phyloP scores from a whole-genome alignment of 768 basidiomycete genomes.

The Trametes cingulata region DNA sequence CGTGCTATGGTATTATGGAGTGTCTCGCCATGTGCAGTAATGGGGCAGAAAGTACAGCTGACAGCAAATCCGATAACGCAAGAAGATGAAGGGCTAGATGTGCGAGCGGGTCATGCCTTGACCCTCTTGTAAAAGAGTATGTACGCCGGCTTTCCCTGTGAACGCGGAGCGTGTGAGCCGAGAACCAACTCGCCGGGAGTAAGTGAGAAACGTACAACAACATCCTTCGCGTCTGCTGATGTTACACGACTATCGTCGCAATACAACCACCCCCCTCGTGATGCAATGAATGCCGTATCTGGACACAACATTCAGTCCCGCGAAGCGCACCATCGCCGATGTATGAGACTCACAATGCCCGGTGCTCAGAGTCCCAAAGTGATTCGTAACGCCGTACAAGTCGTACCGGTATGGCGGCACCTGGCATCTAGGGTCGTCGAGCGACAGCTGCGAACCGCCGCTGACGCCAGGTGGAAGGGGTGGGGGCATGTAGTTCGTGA shows the following conservation, averaged over 20 bases:
- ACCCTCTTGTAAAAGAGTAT: constrained; percentile 63
- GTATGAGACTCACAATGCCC: constrained; percentile 85
- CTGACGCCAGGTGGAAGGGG: constrained; percentile 67
- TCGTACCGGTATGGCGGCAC: constrained; percentile 92
- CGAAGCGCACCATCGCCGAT: not conserved
- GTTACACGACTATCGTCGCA: constrained; percentile 93
- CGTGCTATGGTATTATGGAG: constrained; percentile 35
- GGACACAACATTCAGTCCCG: constrained; percentile 10
- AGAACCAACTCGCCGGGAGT: constrained; percentile 9
- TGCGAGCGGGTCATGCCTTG: constrained; percentile 23
- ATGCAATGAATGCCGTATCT: constrained; percentile 95
- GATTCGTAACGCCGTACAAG: constrained; percentile 93
- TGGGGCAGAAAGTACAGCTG: constrained; percentile 22
- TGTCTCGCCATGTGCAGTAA: constrained; percentile 20
- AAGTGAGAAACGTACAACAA: constrained; percentile 61
- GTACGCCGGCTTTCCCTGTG: constrained; percentile 68
- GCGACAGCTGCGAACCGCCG: constrained; percentile 41
- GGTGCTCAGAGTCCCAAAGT: constrained; percentile 90
- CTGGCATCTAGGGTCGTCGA: constrained; percentile 78
- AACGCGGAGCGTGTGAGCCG: constrained; percentile 38
- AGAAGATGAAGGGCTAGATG: constrained; percentile 16
- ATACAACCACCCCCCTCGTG: constrained; percentile 85
- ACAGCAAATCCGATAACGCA: constrained; percentile 27
- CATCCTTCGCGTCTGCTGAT: constrained; percentile 70
- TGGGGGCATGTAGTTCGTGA: constrained; percentile 84